Conservation (phyloP, 495 filamentous ascomycete genomes). For the Aspergillus leporis region DNA sequence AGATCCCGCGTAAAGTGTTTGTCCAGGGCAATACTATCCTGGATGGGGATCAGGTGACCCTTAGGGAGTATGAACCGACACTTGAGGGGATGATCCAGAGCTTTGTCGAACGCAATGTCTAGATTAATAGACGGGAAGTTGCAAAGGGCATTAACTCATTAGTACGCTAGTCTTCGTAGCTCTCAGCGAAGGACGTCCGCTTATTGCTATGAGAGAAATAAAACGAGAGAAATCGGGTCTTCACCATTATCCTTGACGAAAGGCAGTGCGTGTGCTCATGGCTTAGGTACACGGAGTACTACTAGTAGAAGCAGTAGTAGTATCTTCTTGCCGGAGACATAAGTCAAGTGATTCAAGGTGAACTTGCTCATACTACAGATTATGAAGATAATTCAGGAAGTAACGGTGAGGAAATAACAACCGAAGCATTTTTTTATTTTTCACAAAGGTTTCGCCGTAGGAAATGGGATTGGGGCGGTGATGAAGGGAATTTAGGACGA, state of each 20-base stretch:
- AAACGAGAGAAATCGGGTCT: no score
- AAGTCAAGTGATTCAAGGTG: background rate
- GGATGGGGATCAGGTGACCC: conserved; percentile 68
- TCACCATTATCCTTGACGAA: no score
- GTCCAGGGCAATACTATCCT: conserved; percentile 89
- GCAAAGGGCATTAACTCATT: background rate
- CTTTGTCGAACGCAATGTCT: conserved; percentile 77
- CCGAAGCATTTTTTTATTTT: no score
- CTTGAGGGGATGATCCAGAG: conserved; percentile 87
- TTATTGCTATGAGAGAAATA: background rate
- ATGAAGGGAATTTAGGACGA: background rate
- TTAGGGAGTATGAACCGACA: conserved; percentile 89
- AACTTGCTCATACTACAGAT: no score
- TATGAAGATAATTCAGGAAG: no score
- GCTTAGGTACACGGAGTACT: no score
- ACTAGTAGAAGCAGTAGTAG: no score
- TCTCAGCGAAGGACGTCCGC: background rate
- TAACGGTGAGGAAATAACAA: no score
- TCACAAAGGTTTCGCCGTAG: no score
- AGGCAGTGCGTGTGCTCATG: no score
- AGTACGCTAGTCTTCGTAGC: no score
- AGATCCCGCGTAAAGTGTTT: conserved; percentile 92
- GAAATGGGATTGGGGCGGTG: background rate
- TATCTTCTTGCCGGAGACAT: background rate
- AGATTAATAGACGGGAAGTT: conserved; percentile 14